phyloP scores from a whole-genome alignment of 1,284 basidiomycete genomes.

The Ustilago shanxiensis region DNA sequence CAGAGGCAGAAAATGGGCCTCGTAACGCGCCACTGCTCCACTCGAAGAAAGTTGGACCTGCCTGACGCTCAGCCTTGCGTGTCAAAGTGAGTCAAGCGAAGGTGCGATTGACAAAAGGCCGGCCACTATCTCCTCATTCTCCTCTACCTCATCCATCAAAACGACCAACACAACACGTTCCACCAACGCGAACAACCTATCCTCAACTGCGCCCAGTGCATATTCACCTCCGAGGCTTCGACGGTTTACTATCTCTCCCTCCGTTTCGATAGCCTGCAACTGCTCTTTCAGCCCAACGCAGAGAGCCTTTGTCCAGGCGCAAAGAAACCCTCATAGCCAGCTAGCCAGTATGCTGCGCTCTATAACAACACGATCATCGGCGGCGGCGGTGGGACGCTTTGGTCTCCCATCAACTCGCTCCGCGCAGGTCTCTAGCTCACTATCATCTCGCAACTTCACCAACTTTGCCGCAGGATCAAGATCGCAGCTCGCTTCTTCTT shows the following conservation, averaged over 20 bases:
- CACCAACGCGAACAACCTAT: too few species aligned
- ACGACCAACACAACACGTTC: neutral
- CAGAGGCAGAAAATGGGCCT: neutral
- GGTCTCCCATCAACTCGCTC: conserved; percentile 27
- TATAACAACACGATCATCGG: conserved; percentile 37
- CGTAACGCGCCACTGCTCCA: conserved; percentile 23
- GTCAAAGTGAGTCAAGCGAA: conserved; percentile 5
- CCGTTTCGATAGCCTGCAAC: neutral
- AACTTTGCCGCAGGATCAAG: conserved; percentile 25
- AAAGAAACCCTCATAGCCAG: neutral
- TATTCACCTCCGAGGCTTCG: neutral
- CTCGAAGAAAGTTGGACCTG: neutral
- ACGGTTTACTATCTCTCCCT: neutral
- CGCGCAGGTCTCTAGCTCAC: conserved; percentile 9
- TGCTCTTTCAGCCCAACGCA: neutral
- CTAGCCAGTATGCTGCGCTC: conserved; percentile 41
- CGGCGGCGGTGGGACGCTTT: conserved; percentile 16
- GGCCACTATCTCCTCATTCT: neutral
- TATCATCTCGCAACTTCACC: conserved; percentile 30
- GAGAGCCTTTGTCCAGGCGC: neutral
- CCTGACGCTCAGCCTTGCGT: neutral
- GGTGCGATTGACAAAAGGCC: neutral
- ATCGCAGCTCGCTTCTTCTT: conserved; percentile 25
- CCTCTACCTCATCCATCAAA: neutral
- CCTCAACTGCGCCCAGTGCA: neutral